Percentiles rank a stretch among this genome's conserved stretches.
Evolutionary conservation across 768 basidiomycete genomes (phyloP).

Genomic region (Tylopilus rubrobrunneus): DNA sequence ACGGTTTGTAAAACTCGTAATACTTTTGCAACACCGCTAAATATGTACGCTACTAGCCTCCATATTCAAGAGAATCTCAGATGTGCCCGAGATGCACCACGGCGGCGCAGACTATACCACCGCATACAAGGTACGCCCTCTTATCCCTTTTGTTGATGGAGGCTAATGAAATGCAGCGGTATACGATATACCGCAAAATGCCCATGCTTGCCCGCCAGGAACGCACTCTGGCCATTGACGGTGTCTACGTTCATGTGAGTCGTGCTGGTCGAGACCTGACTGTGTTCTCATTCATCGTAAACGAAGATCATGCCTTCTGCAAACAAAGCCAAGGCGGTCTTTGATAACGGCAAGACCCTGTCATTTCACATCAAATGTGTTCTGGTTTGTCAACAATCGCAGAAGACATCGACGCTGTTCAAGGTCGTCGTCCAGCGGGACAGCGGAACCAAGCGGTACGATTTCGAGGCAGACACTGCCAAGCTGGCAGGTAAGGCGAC

Average conservation of each 20-base stretch:
- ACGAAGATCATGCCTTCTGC: constrained; percentile 83
- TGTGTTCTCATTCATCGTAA: constrained; percentile 12
- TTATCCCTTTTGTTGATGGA: neutral
- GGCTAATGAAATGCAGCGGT: constrained; percentile 55
- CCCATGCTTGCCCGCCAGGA: constrained; percentile 93
- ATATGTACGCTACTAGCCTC: constrained; percentile 52
- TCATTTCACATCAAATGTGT: constrained; percentile 92
- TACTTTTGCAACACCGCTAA: neutral
- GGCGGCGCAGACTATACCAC: constrained; percentile 74
- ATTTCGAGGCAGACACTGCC: constrained; percentile 92
- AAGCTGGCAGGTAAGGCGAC: constrained; percentile 64
- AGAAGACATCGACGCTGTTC: constrained; percentile 78
- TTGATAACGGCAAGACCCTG: constrained; percentile 85
- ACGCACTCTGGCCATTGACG: constrained; percentile 89
- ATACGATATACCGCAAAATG: constrained; percentile 88
- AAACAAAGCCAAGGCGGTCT: constrained; percentile 74
- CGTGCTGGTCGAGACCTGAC: neutral
- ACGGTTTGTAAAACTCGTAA: constrained; percentile 49
- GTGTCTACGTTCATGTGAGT: constrained; percentile 84
- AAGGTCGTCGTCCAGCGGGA: constrained; percentile 82
- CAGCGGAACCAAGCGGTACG: constrained; percentile 83
- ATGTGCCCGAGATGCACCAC: constrained; percentile 51
- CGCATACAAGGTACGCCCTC: constrained; percentile 71
- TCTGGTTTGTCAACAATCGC: constrained; percentile 75
- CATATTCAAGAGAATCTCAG: constrained; percentile 87